Percentiles rank a stretch among this genome's conserved stretches.
Conservation (phyloP, 306 rosid genomes). For the Sphenostylis stenocarpa region DNA sequence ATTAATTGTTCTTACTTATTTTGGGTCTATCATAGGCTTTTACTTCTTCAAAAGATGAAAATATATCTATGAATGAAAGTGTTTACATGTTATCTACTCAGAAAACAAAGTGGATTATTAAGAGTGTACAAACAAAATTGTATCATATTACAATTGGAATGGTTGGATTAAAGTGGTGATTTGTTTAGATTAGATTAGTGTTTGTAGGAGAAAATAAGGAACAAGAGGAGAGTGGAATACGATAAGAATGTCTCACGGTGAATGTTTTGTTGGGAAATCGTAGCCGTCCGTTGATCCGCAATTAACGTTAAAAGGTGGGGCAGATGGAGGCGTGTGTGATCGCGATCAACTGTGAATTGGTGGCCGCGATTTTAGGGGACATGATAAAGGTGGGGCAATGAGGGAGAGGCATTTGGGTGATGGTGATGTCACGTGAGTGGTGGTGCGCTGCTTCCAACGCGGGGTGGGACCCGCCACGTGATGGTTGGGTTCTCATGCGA, state of each 20-base stretch:
- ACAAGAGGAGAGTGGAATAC: not conserved
- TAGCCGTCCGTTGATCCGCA: slow-evolving; percentile 39
- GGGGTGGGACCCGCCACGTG: slow-evolving; percentile 61
- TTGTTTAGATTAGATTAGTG: too few relatives aligned
- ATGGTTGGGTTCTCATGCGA: not conserved
- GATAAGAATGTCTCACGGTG: slow-evolving; percentile 24
- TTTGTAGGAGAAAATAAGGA: not conserved
- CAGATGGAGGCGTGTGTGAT: slow-evolving; percentile 8
- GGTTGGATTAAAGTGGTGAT: too few relatives aligned
- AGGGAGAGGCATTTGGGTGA: slow-evolving; percentile 16
- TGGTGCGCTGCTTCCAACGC: slow-evolving; percentile 46
- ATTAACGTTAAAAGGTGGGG: slow-evolving; percentile 29
- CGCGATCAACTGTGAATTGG: slow-evolving; percentile 41
- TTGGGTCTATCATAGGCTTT: too few relatives aligned
- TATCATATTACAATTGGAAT: too few relatives aligned
- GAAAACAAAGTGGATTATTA: too few relatives aligned
- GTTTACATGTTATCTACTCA: too few relatives aligned
- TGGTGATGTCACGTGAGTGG: slow-evolving; percentile 69
- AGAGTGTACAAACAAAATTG: too few relatives aligned
- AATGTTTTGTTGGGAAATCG: not conserved
- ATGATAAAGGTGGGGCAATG: slow-evolving; percentile 43
- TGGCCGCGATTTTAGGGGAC: slow-evolving; percentile 49
- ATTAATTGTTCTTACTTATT: too few relatives aligned
- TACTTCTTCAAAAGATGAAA: too few relatives aligned
- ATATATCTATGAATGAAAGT: too few relatives aligned